A percentile compares a stretch with the other conserved stretches of the same genome.
phyloP scores from a whole-genome alignment of 192 early-diverging fungal species.

The Pilaira anomala region DNA sequence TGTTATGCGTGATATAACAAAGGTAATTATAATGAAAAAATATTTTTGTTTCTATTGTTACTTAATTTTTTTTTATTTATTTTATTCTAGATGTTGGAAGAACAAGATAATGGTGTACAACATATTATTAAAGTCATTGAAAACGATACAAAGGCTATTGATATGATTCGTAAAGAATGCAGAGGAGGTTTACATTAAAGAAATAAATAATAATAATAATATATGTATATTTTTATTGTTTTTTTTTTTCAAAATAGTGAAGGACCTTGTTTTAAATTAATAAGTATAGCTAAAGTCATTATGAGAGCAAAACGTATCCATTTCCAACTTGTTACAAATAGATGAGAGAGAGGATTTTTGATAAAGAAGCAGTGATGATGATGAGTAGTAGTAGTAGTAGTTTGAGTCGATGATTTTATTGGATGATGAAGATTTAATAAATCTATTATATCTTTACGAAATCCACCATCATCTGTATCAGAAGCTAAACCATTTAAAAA shows the following conservation, averaged over 20 bases:
- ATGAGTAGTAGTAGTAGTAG: neutral
- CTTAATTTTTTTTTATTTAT: neutral
- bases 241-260: neutral
- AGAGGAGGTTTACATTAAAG: neutral
- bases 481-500: conserved; percentile 10
- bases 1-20: conserved; percentile 17
- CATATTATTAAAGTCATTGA: conserved; percentile 31
- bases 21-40: conserved; percentile 18
- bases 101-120: conserved; percentile 31
- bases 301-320: conserved; percentile 5
- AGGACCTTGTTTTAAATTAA: neutral
- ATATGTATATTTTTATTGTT: neutral
- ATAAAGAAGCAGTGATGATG: neutral
- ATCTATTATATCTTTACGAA: conserved; percentile 11
- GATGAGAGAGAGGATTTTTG: neutral
- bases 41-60: neutral
- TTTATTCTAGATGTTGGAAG: conserved; percentile 27
- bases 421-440: conserved; percentile 7
- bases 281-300: conserved; percentile 7
- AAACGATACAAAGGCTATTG: conserved; percentile 21
- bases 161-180: neutral
- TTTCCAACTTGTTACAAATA: neutral
- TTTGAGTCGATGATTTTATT: too few species aligned
- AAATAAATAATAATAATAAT: neutral
- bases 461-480: conserved; percentile 12